Evolutionary conservation across 108 stramenopile species (phyloP).

Genomic region (Ochromonas danica): DNA sequence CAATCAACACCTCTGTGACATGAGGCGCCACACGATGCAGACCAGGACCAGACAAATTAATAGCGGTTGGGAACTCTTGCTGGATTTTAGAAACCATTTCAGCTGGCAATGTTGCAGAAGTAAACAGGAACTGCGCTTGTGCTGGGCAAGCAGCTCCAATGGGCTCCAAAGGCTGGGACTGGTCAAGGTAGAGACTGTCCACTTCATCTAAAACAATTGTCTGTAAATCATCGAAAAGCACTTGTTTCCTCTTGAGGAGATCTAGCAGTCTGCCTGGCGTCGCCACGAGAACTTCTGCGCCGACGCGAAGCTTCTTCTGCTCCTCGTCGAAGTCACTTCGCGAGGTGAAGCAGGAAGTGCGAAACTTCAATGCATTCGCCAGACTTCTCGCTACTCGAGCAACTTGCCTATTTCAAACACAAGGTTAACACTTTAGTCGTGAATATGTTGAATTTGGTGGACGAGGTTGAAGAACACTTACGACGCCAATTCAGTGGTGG

Average conservation of each 20-base stretch:
- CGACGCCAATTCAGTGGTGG: conserved; percentile 1
- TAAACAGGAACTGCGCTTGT: conserved; percentile 82
- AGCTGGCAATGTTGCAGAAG: conserved; percentile 85
- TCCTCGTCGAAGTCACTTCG: background rate
- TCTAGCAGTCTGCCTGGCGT: conserved; percentile 7
- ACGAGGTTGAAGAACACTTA: background rate
- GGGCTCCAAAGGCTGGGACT: conserved; percentile 79
- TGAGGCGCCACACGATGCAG: conserved; percentile 71
- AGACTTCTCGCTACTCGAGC: background rate
- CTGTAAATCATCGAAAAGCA: background rate
- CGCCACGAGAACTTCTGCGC: background rate
- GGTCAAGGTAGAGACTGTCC: conserved; percentile 80
- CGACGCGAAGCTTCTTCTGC: conserved; percentile 5
- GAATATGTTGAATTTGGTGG: background rate
- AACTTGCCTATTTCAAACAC: conserved; percentile 6
- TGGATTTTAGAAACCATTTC: conserved; percentile 66
- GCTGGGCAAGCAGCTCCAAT: conserved; percentile 71
- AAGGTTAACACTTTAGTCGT: background rate
- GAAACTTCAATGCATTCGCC: conserved; percentile 16
- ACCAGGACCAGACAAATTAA: conserved; percentile 75
- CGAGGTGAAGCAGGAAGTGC: conserved; percentile 3
- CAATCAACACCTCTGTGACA: conserved; percentile 63
- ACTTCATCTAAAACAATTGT: conserved; percentile 71
- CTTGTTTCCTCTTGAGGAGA: background rate
- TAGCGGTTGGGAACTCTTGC: conserved; percentile 69